phyloP scores from a whole-genome alignment of 2,329 filamentous ascomycete genomes.

The Penicillium sp. region DNA sequence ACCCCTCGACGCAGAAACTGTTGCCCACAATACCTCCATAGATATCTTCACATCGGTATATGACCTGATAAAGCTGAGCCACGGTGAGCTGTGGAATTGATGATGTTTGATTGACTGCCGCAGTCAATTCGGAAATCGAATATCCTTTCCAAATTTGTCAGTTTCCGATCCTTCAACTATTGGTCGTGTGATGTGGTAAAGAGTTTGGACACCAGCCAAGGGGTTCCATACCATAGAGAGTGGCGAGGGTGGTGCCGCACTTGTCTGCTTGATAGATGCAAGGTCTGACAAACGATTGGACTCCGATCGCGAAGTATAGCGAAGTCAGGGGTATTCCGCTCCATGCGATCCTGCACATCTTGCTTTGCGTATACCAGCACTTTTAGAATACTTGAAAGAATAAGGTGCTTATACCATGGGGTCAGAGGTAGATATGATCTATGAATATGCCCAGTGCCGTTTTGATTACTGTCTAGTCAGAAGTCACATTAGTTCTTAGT shows the following conservation, averaged over 20 bases:
- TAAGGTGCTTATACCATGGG: not conserved
- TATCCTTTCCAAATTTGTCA: slow-evolving; percentile 8
- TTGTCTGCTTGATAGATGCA: slow-evolving; percentile 20
- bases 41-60: slow-evolving; percentile 17
- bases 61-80: slow-evolving; percentile 13
- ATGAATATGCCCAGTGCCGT: not conserved
- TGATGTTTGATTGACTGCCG: slow-evolving; percentile 14
- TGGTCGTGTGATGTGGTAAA: not conserved
- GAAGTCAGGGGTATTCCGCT: not conserved
- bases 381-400: not conserved
- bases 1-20: slow-evolving; percentile 12
- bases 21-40: slow-evolving; percentile 13
- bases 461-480: not conserved
- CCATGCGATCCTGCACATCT: not conserved
- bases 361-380: not conserved
- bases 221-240: slow-evolving; percentile 9
- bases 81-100: slow-evolving; percentile 12
- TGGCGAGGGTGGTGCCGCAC: slow-evolving; percentile 16
- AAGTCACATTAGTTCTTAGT: not conserved
- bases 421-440: not conserved
- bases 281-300: slow-evolving; percentile 9
- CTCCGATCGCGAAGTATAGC: not conserved
- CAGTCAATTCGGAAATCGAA: slow-evolving; percentile 8
- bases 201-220: not conserved
- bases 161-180: not conserved